Base-by-base conservation (phyloP, 306 rosid species). In the Quercus agrifolia region DNA sequence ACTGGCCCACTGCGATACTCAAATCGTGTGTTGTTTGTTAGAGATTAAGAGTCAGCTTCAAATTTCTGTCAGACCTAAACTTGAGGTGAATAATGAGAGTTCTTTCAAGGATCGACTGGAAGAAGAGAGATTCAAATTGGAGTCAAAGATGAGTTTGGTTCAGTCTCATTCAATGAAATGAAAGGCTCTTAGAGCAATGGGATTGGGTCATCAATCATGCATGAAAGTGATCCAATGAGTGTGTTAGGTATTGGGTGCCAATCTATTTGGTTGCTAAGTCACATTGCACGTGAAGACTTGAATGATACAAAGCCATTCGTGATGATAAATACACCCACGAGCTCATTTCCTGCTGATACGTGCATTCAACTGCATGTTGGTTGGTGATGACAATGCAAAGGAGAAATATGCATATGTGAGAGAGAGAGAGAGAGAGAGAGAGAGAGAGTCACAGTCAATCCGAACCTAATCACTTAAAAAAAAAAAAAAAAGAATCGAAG, bases 221-320 rank as follows among this genome's bases (percentile, higher is more conserved):
- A 41, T 41, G 11, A 41, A 41, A 11, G 25, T 28, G 15, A 59
- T 64, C 72, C 74, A 17, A 68, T 31, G 9, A 41, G 3, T 33
- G 38, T 6, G 78, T 77, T 76, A 23, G 81, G 85, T 76, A 69
- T 61, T 38, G 63, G 73, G 81, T 71, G 31, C 17, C 56, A 27
- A 77, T 77, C 81, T n/a, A 19, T 27, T 12, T 64, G 6, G 57
- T 67, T 41, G 78, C 19, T 1, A 19, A 54, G 78, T 41, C 78
- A 23, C 69, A 49, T 49, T 49, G 70, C 11, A 33, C 44, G 30
- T 63, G 41, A 63, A 27, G 41, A 35, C 38, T 15, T 1, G 41
- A 20, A 27, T 25, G 38, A 27, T 21, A 15, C 9, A 14, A 62
- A 27, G 69, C 20, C 38, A 13, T 1, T 3, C 2, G 28, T 59